Evolutionary conservation across 2,329 filamentous ascomycete species (phyloP).

Genomic region (Ophiosphaerella narmari): DNA sequence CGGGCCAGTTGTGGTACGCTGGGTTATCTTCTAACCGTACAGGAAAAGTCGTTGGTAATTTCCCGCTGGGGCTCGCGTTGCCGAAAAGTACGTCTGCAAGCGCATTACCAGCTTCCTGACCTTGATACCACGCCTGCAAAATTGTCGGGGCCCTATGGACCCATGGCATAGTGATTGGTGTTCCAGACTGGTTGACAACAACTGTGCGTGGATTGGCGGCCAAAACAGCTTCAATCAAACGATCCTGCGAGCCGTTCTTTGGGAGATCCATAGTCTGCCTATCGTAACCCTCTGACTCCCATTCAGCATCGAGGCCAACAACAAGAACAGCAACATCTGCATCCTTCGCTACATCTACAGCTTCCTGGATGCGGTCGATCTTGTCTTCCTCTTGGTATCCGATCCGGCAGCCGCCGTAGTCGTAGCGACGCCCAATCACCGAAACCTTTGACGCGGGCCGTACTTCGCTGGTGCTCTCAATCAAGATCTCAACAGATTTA

Average conservation of each 20-base stretch:
- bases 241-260: constrained; percentile 61
- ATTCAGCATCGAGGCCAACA: constrained; percentile 76
- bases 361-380: constrained; percentile 60
- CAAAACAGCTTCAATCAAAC: constrained; percentile 66
- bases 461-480: constrained; percentile 70
- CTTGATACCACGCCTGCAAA: constrained; percentile 80
- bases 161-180: constrained; percentile 75
- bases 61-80: constrained; percentile 73
- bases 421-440: constrained; percentile 62
- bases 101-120: constrained; percentile 83
- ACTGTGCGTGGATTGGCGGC: constrained; percentile 69
- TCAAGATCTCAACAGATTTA: constrained; percentile 64
- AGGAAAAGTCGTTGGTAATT: constrained; percentile 75
- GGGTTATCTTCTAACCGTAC: constrained; percentile 64
- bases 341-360: constrained; percentile 68
- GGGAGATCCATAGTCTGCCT: constrained; percentile 66
- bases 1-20: constrained; percentile 73
- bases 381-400: constrained; percentile 71
- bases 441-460: constrained; percentile 65
- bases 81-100: constrained; percentile 80
- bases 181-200: constrained; percentile 77
- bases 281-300: constrained; percentile 74
- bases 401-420: constrained; percentile 72
- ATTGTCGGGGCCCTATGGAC: constrained; percentile 66
- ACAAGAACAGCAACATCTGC: constrained; percentile 80